Conservation (phyloP, 371 early-diverging fungal genomes). For the Capillidium rhysosporum region DNA sequence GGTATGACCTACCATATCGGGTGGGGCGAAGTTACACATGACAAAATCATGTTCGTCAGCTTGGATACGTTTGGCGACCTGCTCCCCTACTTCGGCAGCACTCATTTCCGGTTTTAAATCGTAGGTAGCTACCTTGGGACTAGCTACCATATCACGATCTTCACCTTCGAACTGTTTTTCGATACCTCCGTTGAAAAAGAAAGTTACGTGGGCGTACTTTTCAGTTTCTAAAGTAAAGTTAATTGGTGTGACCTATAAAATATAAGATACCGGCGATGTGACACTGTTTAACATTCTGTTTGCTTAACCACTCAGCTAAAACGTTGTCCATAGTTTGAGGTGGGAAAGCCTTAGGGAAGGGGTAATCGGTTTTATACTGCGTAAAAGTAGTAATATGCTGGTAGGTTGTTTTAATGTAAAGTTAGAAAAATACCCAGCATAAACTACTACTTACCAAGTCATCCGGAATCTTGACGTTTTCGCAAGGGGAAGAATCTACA, state of each 20-base stretch:
- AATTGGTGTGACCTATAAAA: neutral
- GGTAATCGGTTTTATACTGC: slow-evolving; percentile 90
- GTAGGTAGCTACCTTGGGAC: slow-evolving; percentile 95
- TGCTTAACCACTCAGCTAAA: slow-evolving; percentile 89
- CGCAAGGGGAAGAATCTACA: slow-evolving; percentile 72
- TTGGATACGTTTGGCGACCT: slow-evolving; percentile 68
- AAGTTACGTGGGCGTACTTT: slow-evolving; percentile 99
- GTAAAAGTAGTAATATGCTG: slow-evolving; percentile 84
- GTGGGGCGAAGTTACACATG: slow-evolving; percentile 99
- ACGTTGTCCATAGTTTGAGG: slow-evolving; percentile 93
- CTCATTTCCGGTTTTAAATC: slow-evolving; percentile 95
- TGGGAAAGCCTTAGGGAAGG: slow-evolving; percentile 83
- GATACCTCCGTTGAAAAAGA: slow-evolving; percentile 99
- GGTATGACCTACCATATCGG: slow-evolving; percentile 99
- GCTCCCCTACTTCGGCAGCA: slow-evolving; percentile 68
- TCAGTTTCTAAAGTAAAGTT: slow-evolving; percentile 70
- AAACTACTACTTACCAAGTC: slow-evolving; percentile 25
- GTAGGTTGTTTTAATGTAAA: neutral
- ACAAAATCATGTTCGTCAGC: slow-evolving; percentile 78
- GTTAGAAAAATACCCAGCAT: neutral
- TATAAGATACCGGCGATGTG: slow-evolving; percentile 50
- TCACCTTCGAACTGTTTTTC: slow-evolving; percentile 78
- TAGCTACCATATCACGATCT: slow-evolving; percentile 75
- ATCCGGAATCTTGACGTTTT: slow-evolving; percentile 43
- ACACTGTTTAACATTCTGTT: slow-evolving; percentile 66